A percentile compares a stretch with the other conserved stretches of the same genome.
These are phyloP conservation scores for Phytophthora tubulina DNA, from an alignment of 352 stramenopile genomes.

Conservation along the genomic window DNA sequence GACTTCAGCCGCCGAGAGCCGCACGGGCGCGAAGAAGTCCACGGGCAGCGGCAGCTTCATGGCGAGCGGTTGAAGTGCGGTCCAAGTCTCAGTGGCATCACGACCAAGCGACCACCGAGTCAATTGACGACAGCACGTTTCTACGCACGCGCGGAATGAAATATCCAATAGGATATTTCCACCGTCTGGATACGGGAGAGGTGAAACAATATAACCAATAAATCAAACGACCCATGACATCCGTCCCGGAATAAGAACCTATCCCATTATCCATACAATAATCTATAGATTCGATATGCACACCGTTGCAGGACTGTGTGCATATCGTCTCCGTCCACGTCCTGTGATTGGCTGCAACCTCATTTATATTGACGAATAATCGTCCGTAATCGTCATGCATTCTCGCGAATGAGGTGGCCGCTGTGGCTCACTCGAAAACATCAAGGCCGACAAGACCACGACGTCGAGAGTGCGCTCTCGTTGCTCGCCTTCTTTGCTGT, in stretches of 20 bases:
- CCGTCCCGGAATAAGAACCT: neutral
- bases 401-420: neutral
- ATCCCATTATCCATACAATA: no score
- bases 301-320: neutral
- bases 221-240: neutral
- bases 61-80: conserved; percentile 26
- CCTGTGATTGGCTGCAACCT: conserved; percentile 10
- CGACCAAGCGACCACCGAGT: conserved; percentile 9
- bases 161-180: neutral
- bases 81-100: neutral
- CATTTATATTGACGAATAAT: conserved; percentile 2
- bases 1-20: conserved; percentile 47
- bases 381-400: neutral
- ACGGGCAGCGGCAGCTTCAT: conserved; percentile 59
- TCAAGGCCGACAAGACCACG: conserved; percentile 31
- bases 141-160: neutral
- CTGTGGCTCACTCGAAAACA: conserved; percentile 22
- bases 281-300: no score
- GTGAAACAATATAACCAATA: neutral
- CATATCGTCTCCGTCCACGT: neutral
- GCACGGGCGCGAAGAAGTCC: conserved; percentile 65
- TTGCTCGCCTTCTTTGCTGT: neutral
- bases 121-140: conserved; percentile 20
- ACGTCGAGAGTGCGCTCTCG: conserved; percentile 7
- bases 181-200: neutral